These are phyloP conservation scores for Penicillium arizonense DNA, from an alignment of 495 filamentous ascomycete genomes.

Conservation along the genomic window DNA sequence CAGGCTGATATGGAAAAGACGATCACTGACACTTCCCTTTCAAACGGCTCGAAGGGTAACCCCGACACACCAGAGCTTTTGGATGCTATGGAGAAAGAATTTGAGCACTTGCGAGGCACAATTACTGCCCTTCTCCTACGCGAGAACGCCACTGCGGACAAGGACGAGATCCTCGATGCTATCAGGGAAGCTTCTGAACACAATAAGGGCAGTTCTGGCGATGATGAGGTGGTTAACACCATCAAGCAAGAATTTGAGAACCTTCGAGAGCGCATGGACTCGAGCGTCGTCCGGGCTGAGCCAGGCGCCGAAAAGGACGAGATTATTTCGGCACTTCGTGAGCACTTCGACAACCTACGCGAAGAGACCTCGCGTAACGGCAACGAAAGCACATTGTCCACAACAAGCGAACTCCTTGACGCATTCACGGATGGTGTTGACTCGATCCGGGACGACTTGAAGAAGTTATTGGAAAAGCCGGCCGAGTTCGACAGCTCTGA, in stretches of 20 bases:
- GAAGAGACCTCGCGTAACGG: conserved; percentile 58
- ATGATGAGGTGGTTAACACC: conserved; percentile 38
- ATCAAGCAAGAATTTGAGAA: conserved; percentile 73
- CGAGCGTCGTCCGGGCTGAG: conserved; percentile 37
- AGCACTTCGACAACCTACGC: conserved; percentile 66
- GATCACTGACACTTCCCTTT: conserved; percentile 44
- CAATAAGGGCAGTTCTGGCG: conserved; percentile 14
- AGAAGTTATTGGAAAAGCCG: conserved; percentile 74
- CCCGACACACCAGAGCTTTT: conserved; percentile 56
- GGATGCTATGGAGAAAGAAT: conserved; percentile 70
- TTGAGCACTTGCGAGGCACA: conserved; percentile 66
- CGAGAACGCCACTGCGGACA: conserved; percentile 52
- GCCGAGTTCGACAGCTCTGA: conserved; percentile 78
- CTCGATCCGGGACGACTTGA: conserved; percentile 68
- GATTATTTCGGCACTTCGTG: conserved; percentile 66
- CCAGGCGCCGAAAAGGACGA: conserved; percentile 42
- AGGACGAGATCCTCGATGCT: conserved; percentile 59
- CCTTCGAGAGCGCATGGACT: conserved; percentile 58
- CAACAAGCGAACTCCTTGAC: conserved; percentile 74
- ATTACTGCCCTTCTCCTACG: conserved; percentile 68
- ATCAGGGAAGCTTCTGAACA: conserved; percentile 52
- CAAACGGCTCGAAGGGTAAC: conserved; percentile 33
- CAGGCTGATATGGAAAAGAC: conserved; percentile 68
- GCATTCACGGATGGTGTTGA: conserved; percentile 80
- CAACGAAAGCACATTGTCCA: conserved; percentile 55